Percentiles rank a stretch among this genome's conserved stretches.
Evolutionary conservation across 139 green algal genomes (phyloP).

Genomic region (Coelastrella sp.): DNA sequence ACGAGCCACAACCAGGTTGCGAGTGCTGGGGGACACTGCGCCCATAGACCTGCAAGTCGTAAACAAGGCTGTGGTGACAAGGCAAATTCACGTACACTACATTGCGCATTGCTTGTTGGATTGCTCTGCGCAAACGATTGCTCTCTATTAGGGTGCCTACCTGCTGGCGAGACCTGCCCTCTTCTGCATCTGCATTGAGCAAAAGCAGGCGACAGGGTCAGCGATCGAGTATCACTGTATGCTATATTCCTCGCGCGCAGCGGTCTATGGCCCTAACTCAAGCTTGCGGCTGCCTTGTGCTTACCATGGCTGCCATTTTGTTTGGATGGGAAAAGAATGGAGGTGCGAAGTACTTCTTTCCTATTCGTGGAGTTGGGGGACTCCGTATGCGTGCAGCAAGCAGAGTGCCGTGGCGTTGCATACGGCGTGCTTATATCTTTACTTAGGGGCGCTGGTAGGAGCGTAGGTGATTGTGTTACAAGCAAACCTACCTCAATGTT

Average conservation of each 20-base stretch:
- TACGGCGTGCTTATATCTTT: background rate
- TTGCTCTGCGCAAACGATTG: background rate
- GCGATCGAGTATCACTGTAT: background rate
- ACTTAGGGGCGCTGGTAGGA: conserved; percentile 7
- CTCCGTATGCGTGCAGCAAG: background rate
- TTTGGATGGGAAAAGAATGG: background rate
- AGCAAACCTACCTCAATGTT: conserved; percentile 10
- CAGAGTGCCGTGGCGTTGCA: background rate
- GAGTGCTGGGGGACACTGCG: conserved; percentile 11
- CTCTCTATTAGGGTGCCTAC: background rate
- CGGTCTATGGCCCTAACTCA: background rate
- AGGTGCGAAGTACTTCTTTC: background rate
- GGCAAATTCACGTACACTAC: background rate
- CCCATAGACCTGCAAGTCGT: background rate
- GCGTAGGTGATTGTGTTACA: conserved; percentile 11
- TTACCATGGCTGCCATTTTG: conserved; percentile 14
- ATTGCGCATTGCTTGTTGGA: background rate
- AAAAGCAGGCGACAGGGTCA: background rate
- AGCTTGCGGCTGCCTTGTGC: background rate
- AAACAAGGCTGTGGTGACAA: background rate
- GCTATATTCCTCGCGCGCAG: background rate
- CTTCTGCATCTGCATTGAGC: conserved; percentile 10
- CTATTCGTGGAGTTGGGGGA: background rate
- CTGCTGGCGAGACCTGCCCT: background rate
- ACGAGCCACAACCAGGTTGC: conserved; percentile 1